phyloP scores from a whole-genome alignment of 1,139 yeast genomes.

The Sugiyamaella novakii region DNA sequence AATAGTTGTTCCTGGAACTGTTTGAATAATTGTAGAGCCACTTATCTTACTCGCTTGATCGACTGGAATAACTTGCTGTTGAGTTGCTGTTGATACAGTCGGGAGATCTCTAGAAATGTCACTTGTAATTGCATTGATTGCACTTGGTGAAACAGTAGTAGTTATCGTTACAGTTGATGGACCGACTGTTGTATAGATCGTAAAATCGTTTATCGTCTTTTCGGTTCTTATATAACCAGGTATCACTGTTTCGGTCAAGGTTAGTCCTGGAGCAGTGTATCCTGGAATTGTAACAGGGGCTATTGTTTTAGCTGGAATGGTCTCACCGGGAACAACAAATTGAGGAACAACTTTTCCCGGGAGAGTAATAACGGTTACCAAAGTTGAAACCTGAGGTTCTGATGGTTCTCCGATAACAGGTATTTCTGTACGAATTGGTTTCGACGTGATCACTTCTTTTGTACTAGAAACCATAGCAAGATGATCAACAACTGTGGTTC shows the following conservation, averaged over 20 bases:
- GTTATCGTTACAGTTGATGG: conserved; percentile 25
- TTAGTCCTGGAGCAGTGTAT: conserved; percentile 25
- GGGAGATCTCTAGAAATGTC: conserved; percentile 19
- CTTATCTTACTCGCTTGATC: conserved; percentile 15
- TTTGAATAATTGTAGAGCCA: conserved; percentile 23
- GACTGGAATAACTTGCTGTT: conserved; percentile 20
- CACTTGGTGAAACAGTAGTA: conserved; percentile 14
- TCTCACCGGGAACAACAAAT: conserved; percentile 28
- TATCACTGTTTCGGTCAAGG: conserved; percentile 26
- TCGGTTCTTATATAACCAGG: conserved; percentile 26
- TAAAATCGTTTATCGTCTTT: conserved; percentile 24
- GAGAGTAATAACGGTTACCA: conserved; percentile 27
- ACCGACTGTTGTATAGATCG: conserved; percentile 24
- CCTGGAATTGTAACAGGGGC: conserved; percentile 24
- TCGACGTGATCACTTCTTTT: background rate
- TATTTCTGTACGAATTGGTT: background rate
- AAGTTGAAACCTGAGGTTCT: background rate
- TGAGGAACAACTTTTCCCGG: conserved; percentile 30
- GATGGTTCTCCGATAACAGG: conserved; percentile 10
- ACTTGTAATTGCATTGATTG: background rate
- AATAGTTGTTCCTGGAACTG: conserved; percentile 23
- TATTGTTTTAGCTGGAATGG: conserved; percentile 24
- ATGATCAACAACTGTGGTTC: conserved; percentile 24
- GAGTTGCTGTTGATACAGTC: conserved; percentile 23
- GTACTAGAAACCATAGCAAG: conserved; percentile 22